Base-by-base conservation (phyloP, 2,329 filamentous ascomycete genomes). In the Calonectria fujianensis region DNA sequence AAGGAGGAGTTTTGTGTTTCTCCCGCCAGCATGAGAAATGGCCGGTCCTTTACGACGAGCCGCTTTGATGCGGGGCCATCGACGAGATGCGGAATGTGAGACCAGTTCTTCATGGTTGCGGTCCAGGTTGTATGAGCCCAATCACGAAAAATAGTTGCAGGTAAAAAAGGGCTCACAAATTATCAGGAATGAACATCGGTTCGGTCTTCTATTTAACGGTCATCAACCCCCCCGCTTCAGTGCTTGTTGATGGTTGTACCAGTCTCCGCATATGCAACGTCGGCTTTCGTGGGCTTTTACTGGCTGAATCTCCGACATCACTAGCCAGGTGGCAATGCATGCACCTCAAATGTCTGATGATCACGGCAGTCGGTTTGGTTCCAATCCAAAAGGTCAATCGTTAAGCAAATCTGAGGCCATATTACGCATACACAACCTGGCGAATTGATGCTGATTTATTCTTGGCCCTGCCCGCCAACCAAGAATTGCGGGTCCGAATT, bases 51-150 rank as follows among this genome's bases (percentile, higher is more conserved):
- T 2, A 63, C 57, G 14, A 63, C 3, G 2, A 63, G 57, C 1
- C 57, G 57, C n/a, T 63, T 63, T 11, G 57, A 41, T 9, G 57
- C 39, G 11, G 57, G 57, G 13, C 24, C 39, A 41, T 63, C 57
- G 27, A 41, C 57, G 4, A 63, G 57, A n/a, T 29, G 57, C 16
- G 57, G 57, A 10, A 63, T 63, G 8, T 63, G 57, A 14, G 57
- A 39, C 57, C 57, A 63, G 8, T 63, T 63, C 57, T 63, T 63
- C 57, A 63, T 63, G 57, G 24, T 24, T 29, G 57, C 14, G 24
- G 24, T 29, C 14, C 27, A 24, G 20, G 37, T 20, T 2, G 35
- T 24, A 7, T 10, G 14, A 4, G 37, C 11, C 18, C 7, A 39
- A 41, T 18, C 7, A 7, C 11, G 24, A 4, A 13, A 6, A n/a